Evolutionary conservation across 2,329 filamentous ascomycete genomes (phyloP).

Genomic region (Parascedosporium putredinis): DNA sequence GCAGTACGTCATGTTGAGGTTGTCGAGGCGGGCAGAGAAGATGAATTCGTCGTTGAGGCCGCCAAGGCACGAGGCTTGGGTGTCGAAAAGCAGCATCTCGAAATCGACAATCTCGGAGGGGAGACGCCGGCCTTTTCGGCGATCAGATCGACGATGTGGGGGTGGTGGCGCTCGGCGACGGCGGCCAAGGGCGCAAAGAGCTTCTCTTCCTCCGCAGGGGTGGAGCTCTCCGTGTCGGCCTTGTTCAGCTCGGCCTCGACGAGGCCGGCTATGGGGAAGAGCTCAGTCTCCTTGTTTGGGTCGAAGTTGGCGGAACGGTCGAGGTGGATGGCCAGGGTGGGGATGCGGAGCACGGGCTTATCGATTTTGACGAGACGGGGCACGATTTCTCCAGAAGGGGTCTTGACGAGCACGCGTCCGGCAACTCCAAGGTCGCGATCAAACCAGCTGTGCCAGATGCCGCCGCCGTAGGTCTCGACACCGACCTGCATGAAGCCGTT

Average conservation of each 20-base stretch:
- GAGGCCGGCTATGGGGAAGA: conserved; percentile 87
- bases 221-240: conserved; percentile 26
- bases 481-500: conserved; percentile 89
- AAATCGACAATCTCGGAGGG: conserved; percentile 75
- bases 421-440: conserved; percentile 89
- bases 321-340: conserved; percentile 88
- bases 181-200: conserved; percentile 66
- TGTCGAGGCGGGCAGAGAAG: conserved; percentile 91
- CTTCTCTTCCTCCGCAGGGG: conserved; percentile 29
- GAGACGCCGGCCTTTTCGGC: conserved; percentile 66
- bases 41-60: conserved; percentile 90
- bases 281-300: conserved; percentile 94
- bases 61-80: conserved; percentile 79
- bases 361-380: conserved; percentile 86
- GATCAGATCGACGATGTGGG: conserved; percentile 75
- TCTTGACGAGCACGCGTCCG: conserved; percentile 73
- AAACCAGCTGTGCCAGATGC: conserved; percentile 98
- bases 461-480: conserved; percentile 93
- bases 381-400: conserved; percentile 61
- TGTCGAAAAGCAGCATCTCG: conserved; percentile 94
- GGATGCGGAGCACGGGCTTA: conserved; percentile 81
- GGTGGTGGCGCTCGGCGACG: conserved; percentile 76
- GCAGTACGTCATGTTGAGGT: conserved; percentile 94
- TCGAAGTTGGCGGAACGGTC: conserved; percentile 77
- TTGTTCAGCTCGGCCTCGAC: conserved; percentile 79